Evolutionary conservation across 495 filamentous ascomycete species (phyloP).

Genomic region (Penicillium pancosmium): DNA sequence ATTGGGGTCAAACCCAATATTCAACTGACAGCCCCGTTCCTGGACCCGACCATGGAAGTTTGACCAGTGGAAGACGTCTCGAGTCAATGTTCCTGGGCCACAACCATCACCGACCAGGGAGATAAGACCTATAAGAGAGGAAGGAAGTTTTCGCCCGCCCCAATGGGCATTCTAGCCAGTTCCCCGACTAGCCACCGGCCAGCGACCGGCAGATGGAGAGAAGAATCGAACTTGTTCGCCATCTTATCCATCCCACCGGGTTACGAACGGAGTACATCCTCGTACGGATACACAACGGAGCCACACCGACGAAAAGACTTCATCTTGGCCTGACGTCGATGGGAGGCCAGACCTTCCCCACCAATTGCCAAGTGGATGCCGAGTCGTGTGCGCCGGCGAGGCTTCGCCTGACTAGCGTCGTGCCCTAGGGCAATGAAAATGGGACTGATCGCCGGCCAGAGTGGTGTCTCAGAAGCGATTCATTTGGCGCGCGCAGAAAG

Average conservation of each 20-base stretch:
- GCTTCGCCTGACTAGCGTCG: slow-evolving; percentile 3
- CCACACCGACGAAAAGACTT: slow-evolving; percentile 2
- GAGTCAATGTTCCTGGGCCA: background rate
- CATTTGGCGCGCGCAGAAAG: background rate
- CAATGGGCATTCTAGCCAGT: slow-evolving; percentile 1
- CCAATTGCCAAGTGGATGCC: background rate
- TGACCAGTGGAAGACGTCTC: background rate
- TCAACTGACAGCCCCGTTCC: background rate
- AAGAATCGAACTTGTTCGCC: background rate
- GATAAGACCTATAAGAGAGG: background rate
- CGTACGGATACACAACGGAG: background rate
- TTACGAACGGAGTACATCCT: background rate
- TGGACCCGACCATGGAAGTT: background rate
- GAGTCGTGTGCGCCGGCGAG: background rate
- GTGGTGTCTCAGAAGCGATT: background rate
- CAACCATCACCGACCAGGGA: background rate
- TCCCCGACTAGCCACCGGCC: background rate
- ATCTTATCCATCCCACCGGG: slow-evolving; percentile 1
- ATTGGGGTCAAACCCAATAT: background rate
- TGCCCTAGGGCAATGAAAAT: background rate
- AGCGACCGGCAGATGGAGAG: background rate
- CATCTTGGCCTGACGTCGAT: slow-evolving; percentile 3
- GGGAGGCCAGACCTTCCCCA: slow-evolving; percentile 1
- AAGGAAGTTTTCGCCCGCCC: background rate
- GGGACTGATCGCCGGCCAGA: background rate